These are phyloP conservation scores for Penicillium sclerotigenum DNA, from an alignment of 2,329 filamentous ascomycete species.

Conservation along the genomic window DNA sequence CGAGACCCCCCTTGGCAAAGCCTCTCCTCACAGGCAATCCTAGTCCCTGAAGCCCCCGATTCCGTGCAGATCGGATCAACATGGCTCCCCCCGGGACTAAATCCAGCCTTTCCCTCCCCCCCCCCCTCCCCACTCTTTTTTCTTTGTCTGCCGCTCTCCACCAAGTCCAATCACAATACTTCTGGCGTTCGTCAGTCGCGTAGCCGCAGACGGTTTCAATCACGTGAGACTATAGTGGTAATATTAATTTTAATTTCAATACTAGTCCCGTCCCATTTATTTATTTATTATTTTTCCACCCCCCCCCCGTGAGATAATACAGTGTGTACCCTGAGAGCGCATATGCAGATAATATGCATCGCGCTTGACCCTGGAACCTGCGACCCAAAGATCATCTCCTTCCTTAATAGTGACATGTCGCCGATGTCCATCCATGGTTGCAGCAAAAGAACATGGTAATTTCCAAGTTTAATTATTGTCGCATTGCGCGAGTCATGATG, in stretches of 20 bases:
- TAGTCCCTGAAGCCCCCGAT: conserved; percentile 17
- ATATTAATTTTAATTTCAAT: background rate
- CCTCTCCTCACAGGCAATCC: background rate
- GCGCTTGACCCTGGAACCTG: background rate
- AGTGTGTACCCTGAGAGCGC: background rate
- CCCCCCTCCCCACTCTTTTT: conserved; percentile 1
- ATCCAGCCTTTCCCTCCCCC: background rate
- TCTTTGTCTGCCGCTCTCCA: conserved; percentile 10
- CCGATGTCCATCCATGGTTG: background rate
- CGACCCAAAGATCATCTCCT: background rate
- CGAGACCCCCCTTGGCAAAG: conserved; percentile 7
- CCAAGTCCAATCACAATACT: conserved; percentile 11
- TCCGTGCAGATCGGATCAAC: conserved; percentile 28
- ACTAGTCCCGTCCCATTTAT: background rate
- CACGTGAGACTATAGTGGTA: conserved; percentile 14
- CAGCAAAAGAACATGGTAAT: background rate
- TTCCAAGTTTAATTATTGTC: background rate
- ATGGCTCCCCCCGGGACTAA: conserved; percentile 12
- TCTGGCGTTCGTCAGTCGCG: conserved; percentile 21
- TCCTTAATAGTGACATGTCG: background rate
- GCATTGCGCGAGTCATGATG: conserved; percentile 8
- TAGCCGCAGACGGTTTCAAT: conserved; percentile 20
- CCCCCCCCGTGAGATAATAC: no score
- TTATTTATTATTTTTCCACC: no score
- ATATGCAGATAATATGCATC: background rate